Base-by-base conservation (phyloP, 345 rosid species). In the Abelmoschus esculentus region DNA sequence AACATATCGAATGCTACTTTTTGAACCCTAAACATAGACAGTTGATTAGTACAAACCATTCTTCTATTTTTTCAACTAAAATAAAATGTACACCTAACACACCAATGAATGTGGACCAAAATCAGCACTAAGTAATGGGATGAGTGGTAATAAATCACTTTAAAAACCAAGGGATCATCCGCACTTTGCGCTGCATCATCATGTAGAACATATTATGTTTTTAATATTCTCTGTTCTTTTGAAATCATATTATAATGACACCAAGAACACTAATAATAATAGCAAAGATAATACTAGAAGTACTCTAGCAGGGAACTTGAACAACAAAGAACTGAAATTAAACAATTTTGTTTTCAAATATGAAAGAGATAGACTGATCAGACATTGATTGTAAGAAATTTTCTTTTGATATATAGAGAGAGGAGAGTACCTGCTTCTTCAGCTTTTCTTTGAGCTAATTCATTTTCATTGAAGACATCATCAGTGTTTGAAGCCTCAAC, bases 371-470 rank as follows among this genome's bases (percentile, higher is more conserved):
- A 17, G 22, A 52, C 56, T 52, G 19, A n/a, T 52, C 8, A 52
- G 22, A 5, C 22, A 52, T n/a, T 52, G 56, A 52, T 52, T 52
- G 15, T 0, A 52, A 53, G 5, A 54, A 54, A 40, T 26, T 7
- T 3, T 44, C 29, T 19, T 10, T 11, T 65, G 18, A 59, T 42
- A 32, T 52, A 17, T 53, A 17, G 17, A 73, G 17, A 69, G 31
- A 64, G 5, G 9, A 56, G 15, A 56, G 19, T 58, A 93, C 98
- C 98, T 79, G 98, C 93, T 89, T 93, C 97, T 84, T 82, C 96
- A 75, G 97, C 98, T 84, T 91, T 93, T 63, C 98, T 77, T 70
- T 85, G 89, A 76, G 96, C 95, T 56, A 93, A 82, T 77, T 89
- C 89, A 78, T 76, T 77, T 83, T 91, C 96, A 63, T 84, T 84